Conservation (phyloP, 345 rosid species). For the Brassica juncea region DNA sequence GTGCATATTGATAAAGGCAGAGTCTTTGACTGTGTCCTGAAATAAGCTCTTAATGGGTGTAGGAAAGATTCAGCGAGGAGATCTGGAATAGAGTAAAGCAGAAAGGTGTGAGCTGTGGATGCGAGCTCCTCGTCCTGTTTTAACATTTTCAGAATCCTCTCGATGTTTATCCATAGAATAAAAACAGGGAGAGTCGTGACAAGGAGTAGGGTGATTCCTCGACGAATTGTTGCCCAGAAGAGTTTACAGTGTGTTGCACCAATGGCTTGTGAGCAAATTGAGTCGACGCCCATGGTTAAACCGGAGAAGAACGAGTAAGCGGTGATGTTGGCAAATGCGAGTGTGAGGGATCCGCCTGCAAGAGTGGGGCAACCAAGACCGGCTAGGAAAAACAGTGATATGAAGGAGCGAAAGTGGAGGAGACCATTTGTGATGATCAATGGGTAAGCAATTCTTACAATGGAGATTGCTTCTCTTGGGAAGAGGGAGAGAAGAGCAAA, state of each 20-base stretch:
- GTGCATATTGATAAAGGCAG: constrained; percentile 71
- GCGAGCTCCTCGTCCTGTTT: constrained; percentile 67
- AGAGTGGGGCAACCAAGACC: constrained; percentile 66
- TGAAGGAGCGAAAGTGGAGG: constrained; percentile 77
- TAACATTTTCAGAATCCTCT: constrained; percentile 53
- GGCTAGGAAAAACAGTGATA: constrained; percentile 79
- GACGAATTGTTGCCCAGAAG: constrained; percentile 65
- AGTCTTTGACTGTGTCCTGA: constrained; percentile 77
- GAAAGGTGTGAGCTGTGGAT: constrained; percentile 60
- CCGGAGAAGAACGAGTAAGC: constrained; percentile 90
- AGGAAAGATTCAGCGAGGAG: constrained; percentile 73
- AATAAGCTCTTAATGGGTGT: constrained; percentile 83
- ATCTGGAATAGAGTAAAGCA: constrained; percentile 75
- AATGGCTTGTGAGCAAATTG: constrained; percentile 86
- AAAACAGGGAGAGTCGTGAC: constrained; percentile 62
- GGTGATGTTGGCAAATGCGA: constrained; percentile 84
- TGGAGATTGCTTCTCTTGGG: not conserved
- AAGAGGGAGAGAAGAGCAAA: not conserved
- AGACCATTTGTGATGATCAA: constrained; percentile 36
- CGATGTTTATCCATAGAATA: constrained; percentile 41
- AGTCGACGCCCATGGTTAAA: constrained; percentile 86
- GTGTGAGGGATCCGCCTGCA: constrained; percentile 85
- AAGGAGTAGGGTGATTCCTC: constrained; percentile 61
- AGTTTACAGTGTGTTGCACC: constrained; percentile 64
- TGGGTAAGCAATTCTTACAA: not conserved